A percentile compares a stretch with the other conserved stretches of the same genome.
Conservation (phyloP, 2,329 filamentous ascomycete species). For the Cladosporium oxysporum region DNA sequence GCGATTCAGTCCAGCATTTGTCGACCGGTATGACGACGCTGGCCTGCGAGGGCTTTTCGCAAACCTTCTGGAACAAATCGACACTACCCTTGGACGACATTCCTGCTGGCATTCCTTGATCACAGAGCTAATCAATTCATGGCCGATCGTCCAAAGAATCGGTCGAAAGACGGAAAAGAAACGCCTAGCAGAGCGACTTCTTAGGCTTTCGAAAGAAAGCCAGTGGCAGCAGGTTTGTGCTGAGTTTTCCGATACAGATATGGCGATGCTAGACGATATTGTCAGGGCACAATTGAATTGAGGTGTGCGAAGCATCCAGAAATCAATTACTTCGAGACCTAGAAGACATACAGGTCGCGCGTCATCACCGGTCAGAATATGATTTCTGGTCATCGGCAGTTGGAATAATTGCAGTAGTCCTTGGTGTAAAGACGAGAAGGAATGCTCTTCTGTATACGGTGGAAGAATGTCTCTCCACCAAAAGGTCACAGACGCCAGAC, state of each 20-base stretch:
- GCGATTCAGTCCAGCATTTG: conserved; percentile 11
- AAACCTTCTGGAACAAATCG: conserved; percentile 11
- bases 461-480: conserved; percentile 12
- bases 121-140: conserved; percentile 12
- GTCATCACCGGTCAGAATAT: conserved; percentile 7
- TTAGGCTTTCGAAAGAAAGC: conserved; percentile 7
- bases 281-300: conserved; percentile 4
- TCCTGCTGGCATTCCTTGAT: conserved; percentile 12
- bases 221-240: conserved; percentile 12
- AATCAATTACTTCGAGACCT: conserved; percentile 5
- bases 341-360: conserved; percentile 11
- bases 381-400: neutral
- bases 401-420: neutral
- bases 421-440: neutral
- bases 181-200: conserved; percentile 14
- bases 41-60: conserved; percentile 11
- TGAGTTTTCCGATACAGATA: conserved; percentile 13
- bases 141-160: conserved; percentile 11
- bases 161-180: conserved; percentile 13
- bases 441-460: neutral
- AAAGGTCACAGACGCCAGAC: conserved; percentile 8
- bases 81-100: conserved; percentile 9
- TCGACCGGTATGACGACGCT: conserved; percentile 11
- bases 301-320: conserved; percentile 8
- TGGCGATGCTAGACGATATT: conserved; percentile 11